Base-by-base conservation (phyloP, 108 stramenopile genomes). In the Bacterosira constricta region DNA sequence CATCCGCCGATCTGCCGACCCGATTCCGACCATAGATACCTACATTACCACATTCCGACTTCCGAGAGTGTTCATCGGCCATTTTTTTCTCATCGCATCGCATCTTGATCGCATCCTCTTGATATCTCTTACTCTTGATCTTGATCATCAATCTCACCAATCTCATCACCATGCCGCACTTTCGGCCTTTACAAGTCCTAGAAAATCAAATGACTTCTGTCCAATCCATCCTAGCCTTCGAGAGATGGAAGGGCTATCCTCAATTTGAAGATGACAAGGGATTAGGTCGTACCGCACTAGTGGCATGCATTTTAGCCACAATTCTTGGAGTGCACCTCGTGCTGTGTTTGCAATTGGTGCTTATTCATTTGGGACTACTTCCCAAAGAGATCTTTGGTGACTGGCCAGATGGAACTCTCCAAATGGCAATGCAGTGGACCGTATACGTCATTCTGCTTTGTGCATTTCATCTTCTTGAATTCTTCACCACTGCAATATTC, bases 391-490 rank as follows among this genome's bases (percentile, higher is more conserved):
- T 52, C 21, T 34, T 64, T 17, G 47, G 42, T 29, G 52, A 44
- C 35, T 68, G 42, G 69, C 45, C 67, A 52, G 47, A 53, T 17
- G 54, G 71, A 36, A 15, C 52, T 39, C 45, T 77, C 2, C 46
- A 69, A 32, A 74, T 87, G 68, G 37, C 79, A 20, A 55, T 83
- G 25, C 85, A 86, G 46, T 95, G 92, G 92, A 86, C 81, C 39
- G 59, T 84, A n/a, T 95, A 96, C 67, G 69, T 85, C 7, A 46
- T 84, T 17, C 47, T 66, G 35, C 56, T 97, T 25, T 83, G 86
- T 50, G 47, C 54, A 35, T 97, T 96, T 79, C 97, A 97, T 71
- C 66, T 89, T 37, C 59, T 74, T 29, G 97, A 97, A 83, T 97
- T 92, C 79, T 84, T 91, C 25, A 65, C 80, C 5, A 95, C 95